A percentile compares a stretch with the other conserved stretches of the same genome.
These are phyloP conservation scores for Meripilus lineatus DNA, from an alignment of 1,284 basidiomycete species.

Conservation along the genomic window DNA sequence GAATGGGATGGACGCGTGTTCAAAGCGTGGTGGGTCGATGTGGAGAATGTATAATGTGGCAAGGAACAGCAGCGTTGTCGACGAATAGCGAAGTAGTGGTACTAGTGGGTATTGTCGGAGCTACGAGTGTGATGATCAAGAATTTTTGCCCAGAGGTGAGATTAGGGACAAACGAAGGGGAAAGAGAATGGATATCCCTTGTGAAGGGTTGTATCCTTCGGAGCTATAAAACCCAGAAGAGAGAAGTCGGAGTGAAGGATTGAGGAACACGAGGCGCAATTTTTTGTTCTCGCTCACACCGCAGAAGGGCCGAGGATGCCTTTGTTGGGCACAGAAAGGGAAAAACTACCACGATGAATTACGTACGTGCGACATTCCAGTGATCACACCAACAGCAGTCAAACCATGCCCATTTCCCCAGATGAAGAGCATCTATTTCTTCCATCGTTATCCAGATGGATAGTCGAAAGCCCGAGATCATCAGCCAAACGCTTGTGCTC, in stretches of 20 bases:
- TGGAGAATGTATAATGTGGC: slow-evolving; percentile 9
- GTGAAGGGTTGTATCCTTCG: slow-evolving; percentile 7
- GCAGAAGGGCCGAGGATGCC: slow-evolving; percentile 12
- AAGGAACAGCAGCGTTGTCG: neutral
- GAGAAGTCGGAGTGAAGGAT: slow-evolving; percentile 5
- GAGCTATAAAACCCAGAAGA: neutral
- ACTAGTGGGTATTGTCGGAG: too few relatives aligned
- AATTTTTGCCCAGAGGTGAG: too few relatives aligned
- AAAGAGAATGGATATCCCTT: neutral
- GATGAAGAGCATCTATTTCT: too few relatives aligned
- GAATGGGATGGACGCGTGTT: too few relatives aligned
- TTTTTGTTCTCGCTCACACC: slow-evolving; percentile 11
- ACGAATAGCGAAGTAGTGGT: slow-evolving; percentile 10
- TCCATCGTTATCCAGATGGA: too few relatives aligned
- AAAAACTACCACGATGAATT: neutral
- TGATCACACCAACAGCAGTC: too few relatives aligned
- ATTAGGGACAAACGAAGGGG: neutral
- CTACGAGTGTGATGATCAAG: too few relatives aligned
- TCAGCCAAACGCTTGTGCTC: slow-evolving; percentile 8
- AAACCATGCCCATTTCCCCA: too few relatives aligned
- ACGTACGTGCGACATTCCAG: too few relatives aligned
- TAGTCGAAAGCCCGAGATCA: neutral
- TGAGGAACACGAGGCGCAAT: slow-evolving; percentile 15
- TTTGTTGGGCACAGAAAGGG: slow-evolving; percentile 1
- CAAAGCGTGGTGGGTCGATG: too few relatives aligned